Conservation (phyloP, 139 green algal species). For the Chlamydomonas asymmetrica region DNA sequence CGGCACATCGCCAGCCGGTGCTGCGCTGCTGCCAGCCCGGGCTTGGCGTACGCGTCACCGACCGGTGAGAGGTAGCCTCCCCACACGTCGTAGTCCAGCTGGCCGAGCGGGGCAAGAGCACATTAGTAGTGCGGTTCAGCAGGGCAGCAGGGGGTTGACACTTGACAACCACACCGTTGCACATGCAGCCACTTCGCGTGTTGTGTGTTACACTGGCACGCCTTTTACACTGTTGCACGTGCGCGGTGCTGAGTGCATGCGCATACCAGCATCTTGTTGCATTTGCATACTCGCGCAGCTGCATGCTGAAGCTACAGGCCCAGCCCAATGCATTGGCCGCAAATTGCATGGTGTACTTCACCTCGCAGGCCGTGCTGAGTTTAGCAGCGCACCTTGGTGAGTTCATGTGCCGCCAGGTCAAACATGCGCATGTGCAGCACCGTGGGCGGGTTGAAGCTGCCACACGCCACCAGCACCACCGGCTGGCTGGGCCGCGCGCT, state of each 20-base stretch:
- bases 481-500: slow-evolving; percentile 17
- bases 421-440: slow-evolving; percentile 84
- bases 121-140: too few relatives aligned
- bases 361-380: neutral
- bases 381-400: slow-evolving; percentile 51
- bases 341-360: too few relatives aligned
- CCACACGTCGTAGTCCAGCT: slow-evolving; percentile 67
- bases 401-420: slow-evolving; percentile 67
- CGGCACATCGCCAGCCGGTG: slow-evolving; percentile 77
- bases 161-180: too few relatives aligned
- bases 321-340: neutral
- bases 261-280: too few relatives aligned
- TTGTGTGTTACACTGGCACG: too few relatives aligned
- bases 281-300: too few relatives aligned
- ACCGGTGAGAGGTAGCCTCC: slow-evolving; percentile 85
- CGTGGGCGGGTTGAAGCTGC: slow-evolving; percentile 91
- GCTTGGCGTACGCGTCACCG: slow-evolving; percentile 78
- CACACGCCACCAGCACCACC: slow-evolving; percentile 79
- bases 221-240: too few relatives aligned
- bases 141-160: too few relatives aligned
- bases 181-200: too few relatives aligned
- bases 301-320: neutral
- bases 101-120: too few relatives aligned
- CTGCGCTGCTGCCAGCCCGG: slow-evolving; percentile 48
- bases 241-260: too few relatives aligned